Evolutionary conservation across 495 filamentous ascomycete genomes (phyloP), one percentile per base, ranked within the genome.

Genomic region (Hypoxylon cercidicola): DNA sequence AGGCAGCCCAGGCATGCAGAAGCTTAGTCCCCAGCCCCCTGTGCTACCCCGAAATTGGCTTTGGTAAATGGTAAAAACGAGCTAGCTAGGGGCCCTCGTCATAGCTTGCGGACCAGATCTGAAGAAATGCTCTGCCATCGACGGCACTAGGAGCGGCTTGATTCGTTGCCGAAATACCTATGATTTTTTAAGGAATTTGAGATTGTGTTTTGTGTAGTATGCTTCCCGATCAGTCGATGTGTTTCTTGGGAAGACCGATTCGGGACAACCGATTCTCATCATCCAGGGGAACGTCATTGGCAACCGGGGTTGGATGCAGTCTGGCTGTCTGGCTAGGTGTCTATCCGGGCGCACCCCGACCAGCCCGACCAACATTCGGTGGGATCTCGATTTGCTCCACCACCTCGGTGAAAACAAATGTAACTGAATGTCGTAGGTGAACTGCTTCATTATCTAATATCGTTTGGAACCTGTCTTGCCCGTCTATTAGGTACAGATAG

Each of bases 361-460:
- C 13, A 41, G 4, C 15, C 15, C n/a, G 5, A 4, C 19, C 8
- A 9, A 9, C 40, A 3, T 41, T 61, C 16, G 6, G 41, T 13
- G n/a, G 9, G 34, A 63, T 50, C 52, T 63, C 52, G 60, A 56
- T 63, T 40, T 16, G 35, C 35, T 55, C 28, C 10, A 28, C 55
- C 50, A 6, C 15, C 47, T 53, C 51, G 41, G 52, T 48, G 18
- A 53, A 46, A 51, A 35, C 3, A 23, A 34, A 8, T 44, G 47
- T 39, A 11, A 3, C 16, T 50, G 48, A 4, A 44, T 55, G 52
- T 47, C 48, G 52, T 64, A 41, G 19, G 13, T 37, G 9, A 37
- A 28, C 55, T 40, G 21, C n/a, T 49, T 19, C 8, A 54, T 43
- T 54, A 40, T 28, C 39, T 34, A 18, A n/a, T 49, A n/a, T n/a